A percentile compares a stretch with the other conserved stretches of the same genome.
Conservation (phyloP, 2,329 filamentous ascomycete species). For the Thelonectria discophora region DNA sequence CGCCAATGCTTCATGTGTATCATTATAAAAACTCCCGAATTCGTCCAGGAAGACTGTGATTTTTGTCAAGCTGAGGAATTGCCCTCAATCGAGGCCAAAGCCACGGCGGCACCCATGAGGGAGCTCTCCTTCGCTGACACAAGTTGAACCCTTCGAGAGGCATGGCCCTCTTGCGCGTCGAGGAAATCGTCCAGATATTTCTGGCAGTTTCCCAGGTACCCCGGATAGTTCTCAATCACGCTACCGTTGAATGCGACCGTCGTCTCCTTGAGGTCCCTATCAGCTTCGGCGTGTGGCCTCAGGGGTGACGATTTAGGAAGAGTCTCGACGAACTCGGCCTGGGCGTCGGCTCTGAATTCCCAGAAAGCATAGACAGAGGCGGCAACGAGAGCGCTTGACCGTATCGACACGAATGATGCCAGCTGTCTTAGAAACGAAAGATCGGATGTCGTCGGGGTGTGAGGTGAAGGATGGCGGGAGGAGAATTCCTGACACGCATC, state of each 20-base stretch:
- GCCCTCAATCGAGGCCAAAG: constrained; percentile 59
- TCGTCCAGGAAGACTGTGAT: not conserved
- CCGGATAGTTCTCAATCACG: constrained; percentile 81
- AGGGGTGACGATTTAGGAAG: constrained; percentile 45
- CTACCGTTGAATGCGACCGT: constrained; percentile 82
- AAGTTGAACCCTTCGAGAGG: constrained; percentile 63
- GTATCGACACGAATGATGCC: constrained; percentile 63
- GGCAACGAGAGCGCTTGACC: constrained; percentile 68
- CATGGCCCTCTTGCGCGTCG: constrained; percentile 40
- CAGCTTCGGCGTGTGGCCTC: constrained; percentile 60
- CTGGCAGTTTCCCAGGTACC: constrained; percentile 71
- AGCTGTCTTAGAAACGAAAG: constrained; percentile 62
- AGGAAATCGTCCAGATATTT: constrained; percentile 69
- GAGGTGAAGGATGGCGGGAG: constrained; percentile 57
- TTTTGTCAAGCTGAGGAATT: constrained; percentile 18
- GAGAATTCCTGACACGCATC: constrained; percentile 59
- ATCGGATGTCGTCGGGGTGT: constrained; percentile 55
- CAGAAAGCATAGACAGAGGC: constrained; percentile 68
- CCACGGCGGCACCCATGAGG: constrained; percentile 78
- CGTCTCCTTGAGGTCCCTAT: constrained; percentile 58
- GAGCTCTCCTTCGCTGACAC: constrained; percentile 78
- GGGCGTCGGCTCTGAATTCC: constrained; percentile 61
- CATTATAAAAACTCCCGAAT: not conserved
- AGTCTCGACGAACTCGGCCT: constrained; percentile 48
- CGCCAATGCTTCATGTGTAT: constrained; percentile 22